phyloP scores from a whole-genome alignment of 305 asterid species.

The Fraxinus latifolia region DNA sequence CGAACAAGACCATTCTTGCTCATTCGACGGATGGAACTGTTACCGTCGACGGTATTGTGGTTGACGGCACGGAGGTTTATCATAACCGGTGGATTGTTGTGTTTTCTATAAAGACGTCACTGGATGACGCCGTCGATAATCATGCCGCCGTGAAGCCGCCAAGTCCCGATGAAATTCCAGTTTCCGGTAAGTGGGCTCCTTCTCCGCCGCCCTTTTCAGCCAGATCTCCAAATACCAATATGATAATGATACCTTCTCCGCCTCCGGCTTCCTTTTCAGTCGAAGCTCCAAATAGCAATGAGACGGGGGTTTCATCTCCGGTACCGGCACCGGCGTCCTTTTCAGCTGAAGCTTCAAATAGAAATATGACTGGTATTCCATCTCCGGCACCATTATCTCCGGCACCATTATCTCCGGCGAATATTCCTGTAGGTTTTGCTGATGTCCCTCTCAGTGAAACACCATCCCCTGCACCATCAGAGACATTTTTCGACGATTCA shows the following conservation, averaged over 20 bases:
- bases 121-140: conserved; percentile 39
- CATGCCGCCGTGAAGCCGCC: background rate
- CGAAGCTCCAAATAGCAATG: background rate
- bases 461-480: background rate
- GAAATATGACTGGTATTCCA: background rate
- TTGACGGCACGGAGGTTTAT: conserved; percentile 49
- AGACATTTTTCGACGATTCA: background rate
- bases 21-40: conserved; percentile 39
- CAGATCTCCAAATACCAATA: background rate
- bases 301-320: background rate
- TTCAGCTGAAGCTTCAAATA: conserved; percentile 5
- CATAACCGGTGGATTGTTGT: conserved; percentile 64
- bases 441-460: background rate
- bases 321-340: conserved; percentile 12
- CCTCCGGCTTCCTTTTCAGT: conserved; percentile 21
- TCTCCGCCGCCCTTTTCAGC: conserved; percentile 27
- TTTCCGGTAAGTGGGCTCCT: conserved; percentile 16
- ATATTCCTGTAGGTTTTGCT: background rate
- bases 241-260: background rate
- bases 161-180: background rate
- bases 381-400: background rate
- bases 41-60: conserved; percentile 44
- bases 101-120: conserved; percentile 38
- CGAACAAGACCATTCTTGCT: conserved; percentile 39
- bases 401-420: background rate